phyloP scores from a whole-genome alignment of 2,329 filamentous ascomycete species.

The Sporothrix luriei region DNA sequence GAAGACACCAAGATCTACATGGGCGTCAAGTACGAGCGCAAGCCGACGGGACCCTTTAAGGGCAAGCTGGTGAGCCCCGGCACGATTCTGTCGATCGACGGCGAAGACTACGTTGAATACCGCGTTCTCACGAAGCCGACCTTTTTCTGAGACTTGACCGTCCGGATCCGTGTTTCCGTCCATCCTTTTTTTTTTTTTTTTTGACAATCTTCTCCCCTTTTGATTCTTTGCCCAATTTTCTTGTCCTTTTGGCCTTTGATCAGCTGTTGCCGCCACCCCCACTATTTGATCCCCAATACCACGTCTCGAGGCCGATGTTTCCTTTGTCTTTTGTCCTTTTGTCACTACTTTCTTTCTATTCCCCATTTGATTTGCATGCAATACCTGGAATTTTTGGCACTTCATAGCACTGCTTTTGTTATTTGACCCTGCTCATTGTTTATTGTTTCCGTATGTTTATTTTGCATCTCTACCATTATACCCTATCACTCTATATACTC shows the following conservation, averaged over 20 bases:
- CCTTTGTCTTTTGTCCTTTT: neutral
- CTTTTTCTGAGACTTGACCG: slow-evolving; percentile 53
- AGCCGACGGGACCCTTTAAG: slow-evolving; percentile 61
- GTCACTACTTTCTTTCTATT: neutral
- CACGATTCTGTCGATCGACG: slow-evolving; percentile 65
- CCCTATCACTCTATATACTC: slow-evolving; percentile 16
- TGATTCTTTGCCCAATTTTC: slow-evolving; percentile 17
- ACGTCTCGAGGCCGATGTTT: neutral
- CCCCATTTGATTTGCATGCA: neutral
- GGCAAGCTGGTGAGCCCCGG: slow-evolving; percentile 66
- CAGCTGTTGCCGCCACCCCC: neutral
- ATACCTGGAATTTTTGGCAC: neutral
- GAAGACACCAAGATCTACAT: slow-evolving; percentile 61
- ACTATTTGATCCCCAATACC: slow-evolving; percentile 12
- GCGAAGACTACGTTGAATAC: slow-evolving; percentile 69
- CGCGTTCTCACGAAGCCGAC: slow-evolving; percentile 65
- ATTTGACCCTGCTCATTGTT: neutral
- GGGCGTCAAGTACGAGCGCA: slow-evolving; percentile 65
- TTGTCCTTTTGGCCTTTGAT: neutral
- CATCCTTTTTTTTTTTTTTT: neutral
- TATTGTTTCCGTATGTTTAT: neutral
- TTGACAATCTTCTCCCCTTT: neutral
- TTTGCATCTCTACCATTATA: neutral
- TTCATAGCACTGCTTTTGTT: slow-evolving; percentile 12
- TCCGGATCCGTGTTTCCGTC: no score